Base-by-base conservation (phyloP, 257 asterid species). In the Eustoma russellianum region DNA sequence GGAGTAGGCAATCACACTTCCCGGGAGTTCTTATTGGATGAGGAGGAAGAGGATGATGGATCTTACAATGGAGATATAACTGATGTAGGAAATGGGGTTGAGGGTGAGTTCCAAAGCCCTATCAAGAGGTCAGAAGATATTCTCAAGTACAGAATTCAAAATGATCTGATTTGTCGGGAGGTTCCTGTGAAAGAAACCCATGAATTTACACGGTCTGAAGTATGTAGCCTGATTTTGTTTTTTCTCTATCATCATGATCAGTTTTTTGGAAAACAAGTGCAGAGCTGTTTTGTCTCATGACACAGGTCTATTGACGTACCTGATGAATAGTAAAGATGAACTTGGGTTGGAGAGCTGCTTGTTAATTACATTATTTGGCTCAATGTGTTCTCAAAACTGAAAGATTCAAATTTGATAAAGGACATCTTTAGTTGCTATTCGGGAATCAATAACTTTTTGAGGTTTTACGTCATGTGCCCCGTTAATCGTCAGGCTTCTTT, bases 81-180 rank as follows among this genome's bases (percentile, higher is more conserved):
- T 5, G 93, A 87, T 64, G 63, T 78, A 15, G 82, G 86, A 50
- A 73, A 70, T 56, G 84, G 72, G 51, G 91, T 78, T 72, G 95
- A 85, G 15, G 59, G 68, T 56, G 95, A 81, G 46, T 85, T 77
- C 63, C 88, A 56, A 38, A 78, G 82, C 67, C 95, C 99, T 0
- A 75, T 78, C 55, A 81, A 80, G 66, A 80, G 72, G 46, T 83
- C 92, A 0, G 97, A 85, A 74, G 92, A 88, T 79, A 83, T 83
- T 55, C 85, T 92, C 67, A 66, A 60, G 71, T 53, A 79, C 53
- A 77, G 86, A 45, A 63, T 79, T 70, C 85, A 62, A 64, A 65
- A 73, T 72, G 93, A 91, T 17, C 63, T 81, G 66, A 79, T 85
- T 65, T 92, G 99, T 85, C 75, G 99, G 73, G 95, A 88, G 64